Conservation (phyloP, 441 rosid genomes). For the Daphne laureola region DNA sequence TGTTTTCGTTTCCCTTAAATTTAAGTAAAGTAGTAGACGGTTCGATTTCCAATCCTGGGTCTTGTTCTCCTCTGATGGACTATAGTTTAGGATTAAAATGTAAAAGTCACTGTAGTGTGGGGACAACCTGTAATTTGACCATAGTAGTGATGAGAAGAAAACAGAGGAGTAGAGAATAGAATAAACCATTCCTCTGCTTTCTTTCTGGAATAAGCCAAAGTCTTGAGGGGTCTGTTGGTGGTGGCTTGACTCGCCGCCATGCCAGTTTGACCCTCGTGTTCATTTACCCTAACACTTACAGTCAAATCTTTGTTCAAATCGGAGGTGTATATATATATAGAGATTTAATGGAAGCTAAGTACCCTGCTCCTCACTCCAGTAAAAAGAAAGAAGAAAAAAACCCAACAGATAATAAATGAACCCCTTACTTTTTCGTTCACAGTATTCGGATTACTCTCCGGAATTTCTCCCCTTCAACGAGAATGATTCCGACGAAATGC, state of each 20-base stretch:
- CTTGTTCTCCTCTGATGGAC: too few species aligned
- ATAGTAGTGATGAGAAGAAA: too few species aligned
- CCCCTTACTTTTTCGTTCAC: constrained; percentile 32
- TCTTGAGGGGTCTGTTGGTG: too few species aligned
- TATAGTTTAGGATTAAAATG: too few species aligned
- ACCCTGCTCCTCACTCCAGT: constrained; percentile 14
- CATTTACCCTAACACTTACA: constrained; percentile 6
- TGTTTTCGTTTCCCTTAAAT: too few species aligned
- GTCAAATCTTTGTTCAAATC: background rate
- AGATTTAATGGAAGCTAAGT: background rate
- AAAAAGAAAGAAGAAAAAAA: constrained; percentile 25
- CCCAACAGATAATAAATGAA: constrained; percentile 31
- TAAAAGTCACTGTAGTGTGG: too few species aligned
- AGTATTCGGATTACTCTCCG: constrained; percentile 40
- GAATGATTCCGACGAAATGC: constrained; percentile 91
- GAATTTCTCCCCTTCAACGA: constrained; percentile 81
- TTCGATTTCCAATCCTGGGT: too few species aligned
- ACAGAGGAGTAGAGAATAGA: too few species aligned
- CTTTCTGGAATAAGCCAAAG: too few species aligned
- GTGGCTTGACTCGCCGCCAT: constrained; percentile 25
- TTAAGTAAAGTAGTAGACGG: too few species aligned
- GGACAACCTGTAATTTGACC: too few species aligned
- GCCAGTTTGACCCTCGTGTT: constrained; percentile 27
- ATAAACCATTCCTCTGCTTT: too few species aligned
- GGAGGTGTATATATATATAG: constrained; percentile 15